Evolutionary conservation across 2,329 filamentous ascomycete genomes (phyloP), one percentile per base, ranked within the genome.

Genomic region (Cladosporium phlei): DNA sequence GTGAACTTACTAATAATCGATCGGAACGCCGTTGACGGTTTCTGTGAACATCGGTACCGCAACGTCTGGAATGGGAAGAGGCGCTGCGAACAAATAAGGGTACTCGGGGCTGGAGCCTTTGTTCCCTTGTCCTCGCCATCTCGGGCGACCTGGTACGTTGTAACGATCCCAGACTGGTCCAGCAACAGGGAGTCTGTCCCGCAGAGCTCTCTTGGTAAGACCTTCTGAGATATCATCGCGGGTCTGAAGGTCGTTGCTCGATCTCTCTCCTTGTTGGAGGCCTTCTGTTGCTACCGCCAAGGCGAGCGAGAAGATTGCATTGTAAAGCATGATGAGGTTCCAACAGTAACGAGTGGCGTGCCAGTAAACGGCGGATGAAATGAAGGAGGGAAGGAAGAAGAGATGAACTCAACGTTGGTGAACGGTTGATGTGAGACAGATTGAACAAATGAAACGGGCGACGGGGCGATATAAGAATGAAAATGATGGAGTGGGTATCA

Each of bases 1-100:
- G n/a, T n/a, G n/a, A n/a, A n/a, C n/a, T n/a, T n/a, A n/a, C n/a
- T n/a, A n/a, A n/a, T n/a, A n/a, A n/a, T n/a, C 68, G 29, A 75
- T 69, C 2, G 57, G 52, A 11, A 58, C 59, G 9, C 65, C 64
- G 22, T 65, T 66, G 11, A 59, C 52, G 6, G 48, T 49, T 40
- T 67, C 63, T 1, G 61, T 68, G 48, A 62, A 69, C 6, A 60
- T 63, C 12, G 28, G 33, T 19, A 50, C 40, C 2, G 55, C 56
- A 19, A 58, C 43, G 9, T 48, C 28, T 17, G 54, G 55, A 28
- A 57, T 53, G 1, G 55, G 54, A 14, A 59, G 50, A 4, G 55
- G 46, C 8, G 51, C 28, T 9, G 55, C 35, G 35, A 56, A 59
- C n/a, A 57, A 46, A 38, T 52, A 51, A 21, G 43, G 46, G 27